Base-by-base conservation (phyloP, 768 basidiomycete genomes). In the Lentinula sp. region DNA sequence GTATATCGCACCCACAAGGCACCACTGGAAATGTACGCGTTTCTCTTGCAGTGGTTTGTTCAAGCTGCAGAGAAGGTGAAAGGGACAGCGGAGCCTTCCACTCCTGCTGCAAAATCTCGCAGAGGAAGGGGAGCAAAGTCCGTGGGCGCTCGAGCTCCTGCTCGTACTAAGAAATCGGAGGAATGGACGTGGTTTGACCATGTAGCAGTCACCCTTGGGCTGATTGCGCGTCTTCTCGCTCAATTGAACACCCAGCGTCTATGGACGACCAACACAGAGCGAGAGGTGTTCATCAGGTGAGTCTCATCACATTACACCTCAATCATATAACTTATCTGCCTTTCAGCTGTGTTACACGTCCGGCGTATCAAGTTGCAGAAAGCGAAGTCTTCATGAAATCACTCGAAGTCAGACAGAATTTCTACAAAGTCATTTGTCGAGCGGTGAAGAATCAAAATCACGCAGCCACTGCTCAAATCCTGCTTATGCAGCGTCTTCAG, bases 361-460 rank as follows among this genome's bases (percentile, higher is more conserved):
- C 95, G 0, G 91, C 90, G 0, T 95, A 95, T 70, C 86, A 90
- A 66, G 79, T 98, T 63, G 85, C 86, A 35, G 93, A 98, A 72
- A 87, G 79, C 66, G 95, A 98, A 69, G 77, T 80, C 50, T 93
- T 92, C 72, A 93, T 98, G 89, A 98, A 98, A 74, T 74, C 72
- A 32, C 71, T 79, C 28, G 80, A 82, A 6, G 90, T 95, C 74
- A 85, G 82, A 64, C 73, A 82, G 57, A 85, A 84, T n/a, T 83
- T 91, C 13, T 93, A 90, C 79, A 91, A 93, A 67, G 85, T 94
- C 65, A 86, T 98, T 59, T 98, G 94, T 72, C 75, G 89, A 54
- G 89, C 96, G 0, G 93, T 98, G 62, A 98, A 98, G 70, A 85
- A 90, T 66, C 95, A 98, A 64, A 85, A 83, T 3, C 95, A 98